Percentiles rank a stretch among this genome's conserved stretches.
phyloP scores from a whole-genome alignment of 495 filamentous ascomycete genomes.

The Talaromyces ruber region DNA sequence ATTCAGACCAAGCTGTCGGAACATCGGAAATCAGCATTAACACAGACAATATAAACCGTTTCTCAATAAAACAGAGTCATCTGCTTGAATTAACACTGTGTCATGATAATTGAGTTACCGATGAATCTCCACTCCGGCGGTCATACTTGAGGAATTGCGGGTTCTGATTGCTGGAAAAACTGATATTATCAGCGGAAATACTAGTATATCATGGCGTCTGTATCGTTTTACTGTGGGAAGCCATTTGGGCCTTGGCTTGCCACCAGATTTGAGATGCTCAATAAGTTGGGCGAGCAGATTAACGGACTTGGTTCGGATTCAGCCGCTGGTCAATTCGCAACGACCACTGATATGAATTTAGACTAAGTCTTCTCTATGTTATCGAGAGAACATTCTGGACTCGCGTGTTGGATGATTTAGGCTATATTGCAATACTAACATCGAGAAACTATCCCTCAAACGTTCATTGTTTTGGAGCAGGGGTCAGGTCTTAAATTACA shows the following conservation, averaged over 20 bases:
- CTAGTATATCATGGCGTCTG: too few species aligned
- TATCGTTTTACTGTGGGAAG: not conserved
- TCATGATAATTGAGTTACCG: conserved; percentile 1
- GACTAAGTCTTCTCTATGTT: not conserved
- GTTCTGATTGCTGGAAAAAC: not conserved
- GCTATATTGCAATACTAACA: not conserved
- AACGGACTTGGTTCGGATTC: not conserved
- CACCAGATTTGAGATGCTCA: not conserved
- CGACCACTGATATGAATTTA: not conserved
- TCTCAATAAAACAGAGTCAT: not conserved
- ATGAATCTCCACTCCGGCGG: not conserved
- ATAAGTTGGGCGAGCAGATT: not conserved
- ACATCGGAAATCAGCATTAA: not conserved
- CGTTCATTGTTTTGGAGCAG: not conserved
- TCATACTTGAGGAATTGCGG: not conserved
- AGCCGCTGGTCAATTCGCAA: not conserved
- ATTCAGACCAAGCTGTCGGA: not conserved
- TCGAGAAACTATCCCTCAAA: not conserved
- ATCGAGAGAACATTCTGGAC: not conserved
- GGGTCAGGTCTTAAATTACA: not conserved
- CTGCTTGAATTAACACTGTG: not conserved
- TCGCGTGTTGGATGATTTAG: not conserved
- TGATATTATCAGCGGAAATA: not conserved
- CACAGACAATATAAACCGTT: not conserved
- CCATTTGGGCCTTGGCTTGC: not conserved